phyloP scores from a whole-genome alignment of 2,329 filamentous ascomycete species.

The Sarocladium kiliense region DNA sequence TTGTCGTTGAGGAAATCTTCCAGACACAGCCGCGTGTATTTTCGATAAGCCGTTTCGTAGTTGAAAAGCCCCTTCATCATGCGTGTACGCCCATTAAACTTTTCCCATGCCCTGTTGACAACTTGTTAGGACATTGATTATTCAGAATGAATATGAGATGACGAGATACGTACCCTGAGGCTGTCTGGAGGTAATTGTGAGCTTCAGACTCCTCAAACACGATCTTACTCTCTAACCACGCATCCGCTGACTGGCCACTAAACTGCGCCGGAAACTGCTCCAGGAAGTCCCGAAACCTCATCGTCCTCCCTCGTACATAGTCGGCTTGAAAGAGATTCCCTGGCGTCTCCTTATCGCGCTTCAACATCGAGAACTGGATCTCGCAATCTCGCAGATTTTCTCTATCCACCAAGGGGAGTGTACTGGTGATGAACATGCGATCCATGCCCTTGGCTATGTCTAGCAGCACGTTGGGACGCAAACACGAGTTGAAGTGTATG shows the following conservation, averaged over 20 bases:
- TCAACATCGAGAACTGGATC: constrained; percentile 55
- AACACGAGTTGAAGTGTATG: constrained; percentile 73
- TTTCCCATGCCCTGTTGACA: constrained; percentile 44
- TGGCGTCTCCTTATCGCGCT: constrained; percentile 25
- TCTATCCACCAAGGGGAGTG: constrained; percentile 39
- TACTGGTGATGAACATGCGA: constrained; percentile 66
- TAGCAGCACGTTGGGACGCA: constrained; percentile 56
- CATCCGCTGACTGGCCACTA: constrained; percentile 24
- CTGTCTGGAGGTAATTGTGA: constrained; percentile 44
- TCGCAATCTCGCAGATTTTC: constrained; percentile 36
- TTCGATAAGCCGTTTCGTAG: constrained; percentile 56
- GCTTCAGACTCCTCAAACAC: constrained; percentile 57
- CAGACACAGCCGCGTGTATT: constrained; percentile 56
- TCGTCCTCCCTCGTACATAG: constrained; percentile 41
- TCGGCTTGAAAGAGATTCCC: constrained; percentile 42
- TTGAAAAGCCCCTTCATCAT: constrained; percentile 71
- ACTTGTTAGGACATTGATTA: constrained; percentile 9
- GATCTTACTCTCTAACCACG: constrained; percentile 59
- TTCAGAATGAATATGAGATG: neutral
- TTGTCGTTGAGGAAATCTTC: constrained; percentile 58
- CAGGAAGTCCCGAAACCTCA: constrained; percentile 38
- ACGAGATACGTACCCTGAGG: constrained; percentile 42
- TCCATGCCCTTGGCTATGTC: constrained; percentile 47
- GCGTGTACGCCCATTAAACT: constrained; percentile 63
- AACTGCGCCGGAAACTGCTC: constrained; percentile 25